Evolutionary conservation across 257 asterid species (phyloP).

Genomic region (Plantago elongata): DNA sequence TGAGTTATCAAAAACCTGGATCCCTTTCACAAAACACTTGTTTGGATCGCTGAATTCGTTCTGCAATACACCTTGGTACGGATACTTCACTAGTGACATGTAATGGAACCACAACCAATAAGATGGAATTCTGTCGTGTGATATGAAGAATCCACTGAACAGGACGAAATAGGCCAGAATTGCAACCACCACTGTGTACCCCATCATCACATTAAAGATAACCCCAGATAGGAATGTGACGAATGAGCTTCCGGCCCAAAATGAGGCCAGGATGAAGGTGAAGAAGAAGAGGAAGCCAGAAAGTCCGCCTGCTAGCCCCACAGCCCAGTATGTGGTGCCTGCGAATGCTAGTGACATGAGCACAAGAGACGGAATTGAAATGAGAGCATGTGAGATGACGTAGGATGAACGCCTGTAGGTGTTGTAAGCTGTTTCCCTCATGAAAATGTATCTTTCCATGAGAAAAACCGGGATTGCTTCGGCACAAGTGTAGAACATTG

Average conservation of each 20-base stretch:
- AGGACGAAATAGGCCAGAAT: slow-evolving; percentile 45
- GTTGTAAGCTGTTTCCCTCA: slow-evolving; percentile 58
- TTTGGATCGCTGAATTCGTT: slow-evolving; percentile 46
- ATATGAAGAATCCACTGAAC: slow-evolving; percentile 51
- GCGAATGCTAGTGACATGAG: slow-evolving; percentile 39
- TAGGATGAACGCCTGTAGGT: slow-evolving; percentile 52
- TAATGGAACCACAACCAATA: slow-evolving; percentile 72
- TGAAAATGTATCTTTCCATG: slow-evolving; percentile 49
- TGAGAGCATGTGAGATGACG: slow-evolving; percentile 41
- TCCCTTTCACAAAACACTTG: slow-evolving; percentile 46
- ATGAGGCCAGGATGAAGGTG: slow-evolving; percentile 39
- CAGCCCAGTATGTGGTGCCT: slow-evolving; percentile 41
- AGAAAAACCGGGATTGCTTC: slow-evolving; percentile 56
- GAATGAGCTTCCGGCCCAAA: slow-evolving; percentile 65
- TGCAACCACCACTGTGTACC: slow-evolving; percentile 50
- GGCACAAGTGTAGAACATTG: slow-evolving; percentile 57
- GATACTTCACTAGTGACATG: slow-evolving; percentile 46
- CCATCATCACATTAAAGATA: slow-evolving; percentile 49
- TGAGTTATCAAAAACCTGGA: slow-evolving; percentile 48
- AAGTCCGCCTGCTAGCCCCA: slow-evolving; percentile 47
- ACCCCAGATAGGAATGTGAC: slow-evolving; percentile 51
- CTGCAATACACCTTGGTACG: slow-evolving; percentile 56
- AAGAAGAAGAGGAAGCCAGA: slow-evolving; percentile 39
- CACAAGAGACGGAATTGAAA: slow-evolving; percentile 37
- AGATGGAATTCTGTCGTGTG: slow-evolving; percentile 36